Evolutionary conservation across 768 basidiomycete species (phyloP).

Genomic region (Lactifluus pinguis): DNA sequence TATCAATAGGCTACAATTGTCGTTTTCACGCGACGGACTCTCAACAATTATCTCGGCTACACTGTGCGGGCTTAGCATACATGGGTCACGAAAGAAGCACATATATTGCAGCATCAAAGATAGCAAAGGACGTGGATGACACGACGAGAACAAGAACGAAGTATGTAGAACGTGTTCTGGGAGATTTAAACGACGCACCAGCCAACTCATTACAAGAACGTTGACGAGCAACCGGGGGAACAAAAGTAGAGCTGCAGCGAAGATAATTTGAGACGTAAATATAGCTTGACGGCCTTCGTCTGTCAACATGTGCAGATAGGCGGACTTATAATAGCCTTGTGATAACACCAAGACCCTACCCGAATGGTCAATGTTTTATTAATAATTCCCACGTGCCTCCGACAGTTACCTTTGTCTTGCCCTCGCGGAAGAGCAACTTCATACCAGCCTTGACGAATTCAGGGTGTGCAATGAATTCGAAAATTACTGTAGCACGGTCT

Average conservation of each 20-base stretch:
- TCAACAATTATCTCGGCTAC: neutral
- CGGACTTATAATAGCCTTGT: constrained; percentile 47
- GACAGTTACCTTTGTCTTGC: constrained; percentile 76
- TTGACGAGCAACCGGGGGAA: neutral
- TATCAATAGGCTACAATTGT: no score
- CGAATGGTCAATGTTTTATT: neutral
- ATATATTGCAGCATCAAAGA: neutral
- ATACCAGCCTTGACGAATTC: constrained; percentile 91
- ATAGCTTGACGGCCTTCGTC: constrained; percentile 37
- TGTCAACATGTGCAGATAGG: neutral
- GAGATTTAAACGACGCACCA: neutral
- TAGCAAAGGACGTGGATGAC: neutral
- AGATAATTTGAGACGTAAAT: constrained; percentile 31
- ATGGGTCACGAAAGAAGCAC: neutral
- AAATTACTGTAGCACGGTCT: constrained; percentile 87
- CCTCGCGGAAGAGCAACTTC: constrained; percentile 90
- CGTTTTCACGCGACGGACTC: neutral
- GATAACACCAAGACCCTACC: constrained; percentile 68
- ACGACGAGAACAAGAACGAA: neutral
- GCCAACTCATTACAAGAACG: neutral
- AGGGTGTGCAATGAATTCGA: constrained; percentile 88
- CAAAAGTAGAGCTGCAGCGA: neutral
- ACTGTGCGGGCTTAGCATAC: neutral
- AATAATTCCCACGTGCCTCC: neutral
- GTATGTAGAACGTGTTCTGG: neutral